These are phyloP conservation scores for Aspergillus neoniger DNA, from an alignment of 2,329 filamentous ascomycete species.

Conservation along the genomic window DNA sequence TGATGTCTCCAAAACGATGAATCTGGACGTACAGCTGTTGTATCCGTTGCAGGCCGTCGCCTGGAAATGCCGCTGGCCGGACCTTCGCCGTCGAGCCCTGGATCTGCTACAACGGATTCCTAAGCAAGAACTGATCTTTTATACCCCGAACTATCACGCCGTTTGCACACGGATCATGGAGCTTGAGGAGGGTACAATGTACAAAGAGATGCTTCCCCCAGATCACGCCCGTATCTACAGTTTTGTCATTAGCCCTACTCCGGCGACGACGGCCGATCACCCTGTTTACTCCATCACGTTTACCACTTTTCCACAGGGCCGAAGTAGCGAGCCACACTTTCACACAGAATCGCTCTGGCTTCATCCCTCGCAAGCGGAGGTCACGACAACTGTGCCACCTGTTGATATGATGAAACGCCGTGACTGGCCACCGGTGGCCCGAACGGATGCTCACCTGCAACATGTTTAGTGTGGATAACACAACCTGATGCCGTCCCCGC, in stretches of 20 bases:
- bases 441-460: too few relatives aligned
- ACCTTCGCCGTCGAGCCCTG: conserved; percentile 19
- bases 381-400: background rate
- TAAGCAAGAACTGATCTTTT: conserved; percentile 19
- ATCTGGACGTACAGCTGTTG: conserved; percentile 20
- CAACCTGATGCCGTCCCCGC: too few relatives aligned
- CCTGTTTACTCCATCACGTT: conserved; percentile 15
- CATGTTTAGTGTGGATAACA: too few relatives aligned
- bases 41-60: conserved; percentile 24
- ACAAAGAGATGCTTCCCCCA: conserved; percentile 3
- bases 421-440: background rate
- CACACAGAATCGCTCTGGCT: conserved; percentile 13
- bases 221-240: conserved; percentile 19
- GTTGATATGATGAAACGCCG: conserved; percentile 1
- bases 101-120: conserved; percentile 19
- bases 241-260: conserved; percentile 8
- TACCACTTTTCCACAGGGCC: conserved; percentile 15
- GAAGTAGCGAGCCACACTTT: conserved; percentile 3
- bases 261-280: background rate
- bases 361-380: background rate
- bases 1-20: conserved; percentile 13
- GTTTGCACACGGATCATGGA: conserved; percentile 21
- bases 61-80: conserved; percentile 27
- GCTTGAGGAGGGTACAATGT: conserved; percentile 17
- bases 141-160: conserved; percentile 16